phyloP scores from a whole-genome alignment of 768 basidiomycete genomes.

The Strobilomyces echinocephalus region DNA sequence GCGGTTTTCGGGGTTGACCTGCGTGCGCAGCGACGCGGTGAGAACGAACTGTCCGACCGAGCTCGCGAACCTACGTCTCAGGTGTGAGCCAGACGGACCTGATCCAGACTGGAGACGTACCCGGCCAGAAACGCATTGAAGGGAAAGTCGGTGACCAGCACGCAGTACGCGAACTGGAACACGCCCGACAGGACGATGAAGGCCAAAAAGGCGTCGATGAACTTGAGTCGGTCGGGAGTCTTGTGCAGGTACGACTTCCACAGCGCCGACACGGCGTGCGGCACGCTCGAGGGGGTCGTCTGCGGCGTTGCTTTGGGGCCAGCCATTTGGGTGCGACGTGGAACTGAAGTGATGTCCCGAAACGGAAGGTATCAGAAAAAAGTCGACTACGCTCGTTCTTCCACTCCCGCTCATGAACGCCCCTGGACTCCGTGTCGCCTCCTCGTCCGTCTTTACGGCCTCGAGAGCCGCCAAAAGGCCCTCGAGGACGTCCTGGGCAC shows the following conservation, averaged over 20 bases:
- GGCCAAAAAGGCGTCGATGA: constrained; percentile 88
- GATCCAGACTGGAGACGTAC: constrained; percentile 43
- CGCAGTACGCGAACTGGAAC: constrained; percentile 86
- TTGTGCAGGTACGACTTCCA: constrained; percentile 73
- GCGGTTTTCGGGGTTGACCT: constrained; percentile 85
- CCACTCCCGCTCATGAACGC: constrained; percentile 19
- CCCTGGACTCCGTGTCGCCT: constrained; percentile 18
- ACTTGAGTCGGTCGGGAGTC: constrained; percentile 83
- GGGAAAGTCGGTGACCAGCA: constrained; percentile 88
- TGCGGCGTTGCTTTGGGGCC: constrained; percentile 28
- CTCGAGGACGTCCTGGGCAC: constrained; percentile 14
- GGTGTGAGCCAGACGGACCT: constrained; percentile 4
- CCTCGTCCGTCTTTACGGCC: constrained; percentile 16
- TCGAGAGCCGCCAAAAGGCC: constrained; percentile 4
- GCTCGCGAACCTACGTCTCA: constrained; percentile 72
- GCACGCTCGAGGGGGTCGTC: constrained; percentile 13
- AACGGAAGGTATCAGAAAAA: constrained; percentile 11
- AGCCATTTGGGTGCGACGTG: constrained; percentile 34
- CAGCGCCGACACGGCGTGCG: constrained; percentile 47
- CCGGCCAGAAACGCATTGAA: constrained; percentile 97
- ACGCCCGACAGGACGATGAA: constrained; percentile 92
- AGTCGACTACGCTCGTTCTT: background rate
- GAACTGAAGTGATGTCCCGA: constrained; percentile 1
- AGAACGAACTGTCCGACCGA: constrained; percentile 97
- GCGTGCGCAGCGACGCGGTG: constrained; percentile 84